Evolutionary conservation across 108 stramenopile genomes (phyloP).

Genomic region (Cafeteria roenbergensis): DNA sequence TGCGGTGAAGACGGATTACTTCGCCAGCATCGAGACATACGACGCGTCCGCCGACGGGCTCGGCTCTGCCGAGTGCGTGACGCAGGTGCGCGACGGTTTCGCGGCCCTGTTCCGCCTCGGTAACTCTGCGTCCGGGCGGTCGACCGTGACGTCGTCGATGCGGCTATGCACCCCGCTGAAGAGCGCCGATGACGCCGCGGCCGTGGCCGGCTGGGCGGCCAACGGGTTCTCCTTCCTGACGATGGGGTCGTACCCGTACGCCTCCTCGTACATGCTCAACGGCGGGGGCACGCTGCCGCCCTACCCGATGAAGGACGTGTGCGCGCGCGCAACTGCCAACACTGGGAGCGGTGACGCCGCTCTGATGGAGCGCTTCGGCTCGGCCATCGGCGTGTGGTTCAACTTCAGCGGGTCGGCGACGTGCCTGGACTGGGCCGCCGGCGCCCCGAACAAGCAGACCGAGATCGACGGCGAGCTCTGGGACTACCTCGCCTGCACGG

Average conservation of each 20-base stretch:
- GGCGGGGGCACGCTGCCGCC: conserved; percentile 15
- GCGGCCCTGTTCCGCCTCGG: background rate
- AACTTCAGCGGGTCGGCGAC: background rate
- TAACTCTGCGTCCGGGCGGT: background rate
- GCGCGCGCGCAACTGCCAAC: background rate
- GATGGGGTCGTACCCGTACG: conserved; percentile 41
- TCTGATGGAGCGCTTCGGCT: background rate
- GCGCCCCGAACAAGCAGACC: conserved; percentile 23
- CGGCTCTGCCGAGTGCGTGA: background rate
- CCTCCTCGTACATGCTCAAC: conserved; percentile 29
- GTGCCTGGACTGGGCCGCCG: conserved; percentile 25
- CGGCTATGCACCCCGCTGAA: background rate
- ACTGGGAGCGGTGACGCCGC: background rate
- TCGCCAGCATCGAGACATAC: background rate
- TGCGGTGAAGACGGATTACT: background rate
- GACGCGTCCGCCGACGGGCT: background rate
- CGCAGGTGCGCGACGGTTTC: background rate
- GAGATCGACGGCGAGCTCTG: conserved; percentile 21
- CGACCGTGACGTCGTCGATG: background rate
- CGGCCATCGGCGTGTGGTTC: background rate
- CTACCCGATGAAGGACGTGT: background rate
- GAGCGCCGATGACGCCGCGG: background rate
- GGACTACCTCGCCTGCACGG: conserved; percentile 15
- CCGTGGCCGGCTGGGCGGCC: conserved; percentile 7
- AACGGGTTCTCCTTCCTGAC: conserved; percentile 31